A percentile compares a stretch with the other conserved stretches of the same genome.
phyloP scores from a whole-genome alignment of 208 protist genomes.

The Trypanosoma conorhini region DNA sequence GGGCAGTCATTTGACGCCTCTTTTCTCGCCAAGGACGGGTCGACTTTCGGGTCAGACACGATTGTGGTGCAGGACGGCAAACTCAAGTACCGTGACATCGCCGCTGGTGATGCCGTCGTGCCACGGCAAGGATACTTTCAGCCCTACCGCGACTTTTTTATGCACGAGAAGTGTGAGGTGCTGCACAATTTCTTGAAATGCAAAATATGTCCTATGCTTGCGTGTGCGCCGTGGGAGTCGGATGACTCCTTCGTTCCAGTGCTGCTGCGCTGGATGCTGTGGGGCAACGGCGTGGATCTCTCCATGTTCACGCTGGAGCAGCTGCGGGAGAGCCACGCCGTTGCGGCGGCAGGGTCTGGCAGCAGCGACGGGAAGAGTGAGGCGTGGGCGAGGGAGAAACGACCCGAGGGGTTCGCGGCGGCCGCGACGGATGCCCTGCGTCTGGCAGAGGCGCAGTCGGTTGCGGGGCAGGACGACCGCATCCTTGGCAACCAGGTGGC shows the following conservation, averaged over 20 bases:
- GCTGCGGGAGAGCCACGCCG: slow-evolving; percentile 31
- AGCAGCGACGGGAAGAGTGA: slow-evolving; percentile 4
- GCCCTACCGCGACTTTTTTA: slow-evolving; percentile 81
- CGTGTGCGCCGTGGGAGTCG: slow-evolving; percentile 62
- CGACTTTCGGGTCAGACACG: not conserved
- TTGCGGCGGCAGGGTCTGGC: slow-evolving; percentile 5
- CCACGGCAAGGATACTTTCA: slow-evolving; percentile 33
- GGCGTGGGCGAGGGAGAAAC: not conserved
- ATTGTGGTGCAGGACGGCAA: slow-evolving; percentile 3
- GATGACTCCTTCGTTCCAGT: slow-evolving; percentile 45
- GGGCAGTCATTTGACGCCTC: slow-evolving; percentile 13
- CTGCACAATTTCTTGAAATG: slow-evolving; percentile 55
- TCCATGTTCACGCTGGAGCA: slow-evolving; percentile 89
- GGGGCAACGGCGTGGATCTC: slow-evolving; percentile 86
- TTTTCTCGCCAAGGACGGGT: slow-evolving; percentile 18
- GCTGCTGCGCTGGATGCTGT: slow-evolving; percentile 83
- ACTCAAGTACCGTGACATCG: slow-evolving; percentile 4
- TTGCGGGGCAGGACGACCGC: slow-evolving; percentile 42
- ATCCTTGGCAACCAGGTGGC: slow-evolving; percentile 71
- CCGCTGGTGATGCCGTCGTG: slow-evolving; percentile 3
- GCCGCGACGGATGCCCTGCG: slow-evolving; percentile 31
- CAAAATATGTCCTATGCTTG: slow-evolving; percentile 79
- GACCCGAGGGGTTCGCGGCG: not conserved
- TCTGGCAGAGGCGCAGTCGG: slow-evolving; percentile 35
- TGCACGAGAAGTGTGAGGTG: slow-evolving; percentile 65